These are phyloP conservation scores for Chlorella sorokiniana DNA, from an alignment of 139 green algal genomes.

Conservation along the genomic window DNA sequence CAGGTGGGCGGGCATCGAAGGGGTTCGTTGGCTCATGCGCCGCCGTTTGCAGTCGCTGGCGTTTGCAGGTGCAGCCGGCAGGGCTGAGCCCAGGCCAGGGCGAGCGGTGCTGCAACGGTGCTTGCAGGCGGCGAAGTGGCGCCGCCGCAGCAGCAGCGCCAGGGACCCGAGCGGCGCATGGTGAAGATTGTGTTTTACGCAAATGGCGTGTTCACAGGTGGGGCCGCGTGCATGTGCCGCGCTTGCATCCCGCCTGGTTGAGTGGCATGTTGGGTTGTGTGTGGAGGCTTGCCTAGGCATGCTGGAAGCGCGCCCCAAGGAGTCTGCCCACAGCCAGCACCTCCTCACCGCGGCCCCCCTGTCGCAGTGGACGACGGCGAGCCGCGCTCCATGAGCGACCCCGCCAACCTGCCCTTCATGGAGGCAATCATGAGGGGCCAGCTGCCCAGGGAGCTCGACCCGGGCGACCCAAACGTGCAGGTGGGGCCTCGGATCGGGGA, in stretches of 20 bases:
- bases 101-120: background rate
- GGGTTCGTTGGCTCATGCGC: background rate
- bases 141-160: constrained; percentile 36
- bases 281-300: background rate
- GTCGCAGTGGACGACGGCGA: constrained; percentile 43
- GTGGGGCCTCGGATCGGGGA: too few species aligned
- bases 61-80: background rate
- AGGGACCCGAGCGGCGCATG: constrained; percentile 10
- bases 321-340: background rate
- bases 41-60: background rate
- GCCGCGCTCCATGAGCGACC: constrained; percentile 62
- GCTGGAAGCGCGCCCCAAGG: background rate
- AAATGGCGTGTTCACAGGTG: constrained; percentile 81
- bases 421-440: constrained; percentile 65
- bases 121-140: constrained; percentile 12
- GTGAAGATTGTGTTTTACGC: constrained; percentile 84
- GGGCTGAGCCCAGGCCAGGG: background rate
- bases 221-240: background rate
- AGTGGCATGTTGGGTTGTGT: background rate
- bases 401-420: constrained; percentile 79
- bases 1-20: constrained; percentile 41
- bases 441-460: constrained; percentile 76
- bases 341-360: background rate
- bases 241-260: background rate
- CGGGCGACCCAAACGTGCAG: constrained; percentile 30